phyloP scores from a whole-genome alignment of 176 grass and related monocot species.

The Musa troglodytarum region DNA sequence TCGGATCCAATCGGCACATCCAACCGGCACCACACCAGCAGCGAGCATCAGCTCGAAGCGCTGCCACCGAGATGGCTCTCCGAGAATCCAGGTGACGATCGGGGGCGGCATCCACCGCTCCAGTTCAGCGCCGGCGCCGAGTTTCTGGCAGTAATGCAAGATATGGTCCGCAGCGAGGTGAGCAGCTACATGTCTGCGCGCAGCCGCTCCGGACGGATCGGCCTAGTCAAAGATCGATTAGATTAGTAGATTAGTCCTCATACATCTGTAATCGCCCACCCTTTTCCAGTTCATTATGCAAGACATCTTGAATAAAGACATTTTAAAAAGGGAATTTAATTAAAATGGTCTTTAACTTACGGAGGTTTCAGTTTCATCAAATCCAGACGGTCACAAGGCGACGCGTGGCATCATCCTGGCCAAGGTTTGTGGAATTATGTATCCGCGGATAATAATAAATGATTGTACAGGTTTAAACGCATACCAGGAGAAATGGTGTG shows the following conservation, averaged over 20 bases:
- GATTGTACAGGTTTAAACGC: no score
- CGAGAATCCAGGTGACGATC: background rate
- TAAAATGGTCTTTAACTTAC: no score
- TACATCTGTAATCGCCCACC: no score
- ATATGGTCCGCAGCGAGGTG: constrained; percentile 87
- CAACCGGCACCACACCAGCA: background rate
- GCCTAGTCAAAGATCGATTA: constrained; percentile 66
- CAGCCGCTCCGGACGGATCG: constrained; percentile 36
- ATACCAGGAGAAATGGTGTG: no score
- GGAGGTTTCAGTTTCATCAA: no score
- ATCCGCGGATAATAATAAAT: no score
- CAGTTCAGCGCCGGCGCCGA: constrained; percentile 34
- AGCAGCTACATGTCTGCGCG: constrained; percentile 62
- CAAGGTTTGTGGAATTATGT: no score
- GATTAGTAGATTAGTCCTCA: background rate
- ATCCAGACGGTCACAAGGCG: no score
- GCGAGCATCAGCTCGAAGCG: background rate
- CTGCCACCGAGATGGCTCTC: background rate
- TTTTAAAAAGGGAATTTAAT: no score
- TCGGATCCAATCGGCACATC: background rate
- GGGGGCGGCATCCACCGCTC: background rate
- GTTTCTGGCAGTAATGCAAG: constrained; percentile 59
- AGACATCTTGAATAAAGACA: no score
- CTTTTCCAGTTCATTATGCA: no score
- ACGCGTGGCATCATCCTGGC: no score